These are phyloP conservation scores for Wilcoxina mikolae DNA, from an alignment of 495 filamentous ascomycete species.

Conservation along the genomic window DNA sequence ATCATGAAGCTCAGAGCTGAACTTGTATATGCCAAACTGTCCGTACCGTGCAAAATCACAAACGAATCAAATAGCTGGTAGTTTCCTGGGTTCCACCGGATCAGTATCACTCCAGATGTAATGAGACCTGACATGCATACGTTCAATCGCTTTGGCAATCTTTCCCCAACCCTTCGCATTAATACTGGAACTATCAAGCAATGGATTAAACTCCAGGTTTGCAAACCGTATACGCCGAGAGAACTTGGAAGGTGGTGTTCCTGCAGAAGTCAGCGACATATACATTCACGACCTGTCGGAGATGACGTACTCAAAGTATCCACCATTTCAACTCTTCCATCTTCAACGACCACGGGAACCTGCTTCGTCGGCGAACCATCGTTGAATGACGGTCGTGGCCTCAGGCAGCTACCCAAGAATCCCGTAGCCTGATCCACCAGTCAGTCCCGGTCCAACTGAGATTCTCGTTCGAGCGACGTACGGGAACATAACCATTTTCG, in stretches of 20 bases:
- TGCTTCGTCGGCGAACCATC: constrained; percentile 50
- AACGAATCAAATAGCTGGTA: constrained; percentile 89
- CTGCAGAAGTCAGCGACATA: constrained; percentile 35
- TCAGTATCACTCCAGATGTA: not conserved
- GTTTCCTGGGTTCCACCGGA: constrained; percentile 37
- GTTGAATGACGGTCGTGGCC: constrained; percentile 76
- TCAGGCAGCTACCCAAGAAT: constrained; percentile 72
- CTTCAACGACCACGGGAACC: constrained; percentile 42
- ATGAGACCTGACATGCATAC: not conserved
- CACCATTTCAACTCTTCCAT: constrained; percentile 19
- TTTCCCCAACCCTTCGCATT: constrained; percentile 78
- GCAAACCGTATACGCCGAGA: constrained; percentile 70
- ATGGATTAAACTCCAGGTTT: constrained; percentile 68
- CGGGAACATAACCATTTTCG: constrained; percentile 35
- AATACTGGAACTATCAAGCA: constrained; percentile 88
- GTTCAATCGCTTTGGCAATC: constrained; percentile 53
- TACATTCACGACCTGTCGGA: constrained; percentile 10
- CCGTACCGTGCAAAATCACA: constrained; percentile 91
- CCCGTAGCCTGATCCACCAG: constrained; percentile 48
- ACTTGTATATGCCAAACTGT: constrained; percentile 80
- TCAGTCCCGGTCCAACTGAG: not conserved
- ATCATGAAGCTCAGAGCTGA: constrained; percentile 94
- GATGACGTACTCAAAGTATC: constrained; percentile 20
- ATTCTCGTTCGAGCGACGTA: constrained; percentile 15
- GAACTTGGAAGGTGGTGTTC: constrained; percentile 66